These are phyloP conservation scores for Entophlyctis luteolus DNA, from an alignment of 192 early-diverging fungal species.

Conservation along the genomic window DNA sequence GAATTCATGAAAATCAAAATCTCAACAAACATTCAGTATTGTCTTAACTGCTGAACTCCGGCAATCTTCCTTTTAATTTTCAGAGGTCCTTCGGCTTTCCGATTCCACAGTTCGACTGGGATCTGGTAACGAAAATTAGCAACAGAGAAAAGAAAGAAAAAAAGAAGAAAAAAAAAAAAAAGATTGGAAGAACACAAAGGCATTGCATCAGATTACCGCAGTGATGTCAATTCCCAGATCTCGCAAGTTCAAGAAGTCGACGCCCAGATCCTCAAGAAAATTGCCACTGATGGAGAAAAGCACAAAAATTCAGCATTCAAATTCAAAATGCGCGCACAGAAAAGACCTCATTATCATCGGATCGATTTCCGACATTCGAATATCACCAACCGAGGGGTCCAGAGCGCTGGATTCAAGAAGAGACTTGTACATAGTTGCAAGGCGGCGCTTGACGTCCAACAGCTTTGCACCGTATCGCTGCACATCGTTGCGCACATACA, in stretches of 20 bases:
- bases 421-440: constrained; percentile 74
- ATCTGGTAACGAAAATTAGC: constrained; percentile 30
- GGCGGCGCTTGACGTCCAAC: constrained; percentile 68
- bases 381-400: constrained; percentile 21
- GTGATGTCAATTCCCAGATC: constrained; percentile 46
- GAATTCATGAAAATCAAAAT: no score
- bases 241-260: constrained; percentile 60
- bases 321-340: neutral
- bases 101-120: constrained; percentile 52
- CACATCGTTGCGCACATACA: constrained; percentile 78
- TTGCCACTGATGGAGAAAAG: no score
- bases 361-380: constrained; percentile 44
- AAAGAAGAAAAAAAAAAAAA: neutral
- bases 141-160: neutral
- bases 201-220: constrained; percentile 23
- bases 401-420: constrained; percentile 38
- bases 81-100: constrained; percentile 31
- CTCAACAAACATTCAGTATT: no score
- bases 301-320: constrained; percentile 9
- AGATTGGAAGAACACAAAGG: neutral
- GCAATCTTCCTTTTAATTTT: no score
- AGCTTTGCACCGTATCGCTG: constrained; percentile 67
- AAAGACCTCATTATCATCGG: constrained; percentile 48
- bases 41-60: no score
- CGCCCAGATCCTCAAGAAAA: constrained; percentile 86